A percentile compares a stretch with the other conserved stretches of the same genome.
phyloP scores from a whole-genome alignment of 768 basidiomycete species.

The Leccinum pellstonianum region DNA sequence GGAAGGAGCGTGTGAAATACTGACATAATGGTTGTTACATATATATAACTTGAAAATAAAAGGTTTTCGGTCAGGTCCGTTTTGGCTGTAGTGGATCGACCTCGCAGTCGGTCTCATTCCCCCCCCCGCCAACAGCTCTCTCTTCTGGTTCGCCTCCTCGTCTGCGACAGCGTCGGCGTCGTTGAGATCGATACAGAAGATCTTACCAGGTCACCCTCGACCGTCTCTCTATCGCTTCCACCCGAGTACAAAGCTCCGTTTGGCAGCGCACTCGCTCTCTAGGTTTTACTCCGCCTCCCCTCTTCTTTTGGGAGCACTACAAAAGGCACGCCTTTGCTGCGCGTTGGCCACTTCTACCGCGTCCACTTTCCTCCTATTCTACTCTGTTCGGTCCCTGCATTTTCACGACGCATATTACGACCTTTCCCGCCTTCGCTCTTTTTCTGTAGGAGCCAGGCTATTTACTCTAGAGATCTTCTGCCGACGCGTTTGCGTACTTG shows the following conservation, averaged over 20 bases:
- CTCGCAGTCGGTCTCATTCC: conserved; percentile 44
- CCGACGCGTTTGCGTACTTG: conserved; percentile 44
- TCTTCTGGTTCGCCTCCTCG: conserved; percentile 33
- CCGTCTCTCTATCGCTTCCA: conserved; percentile 6
- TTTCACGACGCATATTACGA: conserved; percentile 78
- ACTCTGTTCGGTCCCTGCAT: conserved; percentile 22
- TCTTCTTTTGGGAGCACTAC: conserved; percentile 34
- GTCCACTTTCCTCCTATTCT: conserved; percentile 31
- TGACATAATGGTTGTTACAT: conserved; percentile 24
- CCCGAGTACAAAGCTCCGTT: conserved; percentile 19
- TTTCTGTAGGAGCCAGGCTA: conserved; percentile 38
- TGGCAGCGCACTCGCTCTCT: conserved; percentile 12
- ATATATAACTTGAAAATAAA: conserved; percentile 30
- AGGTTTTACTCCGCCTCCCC: conserved; percentile 24
- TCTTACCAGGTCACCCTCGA: conserved; percentile 28
- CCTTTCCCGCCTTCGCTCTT: conserved; percentile 38
- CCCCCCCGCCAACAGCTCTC: conserved; percentile 29
- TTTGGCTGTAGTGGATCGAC: conserved; percentile 44
- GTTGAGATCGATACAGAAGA: conserved; percentile 38
- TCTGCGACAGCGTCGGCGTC: conserved; percentile 44
- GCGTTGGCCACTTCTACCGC: conserved; percentile 65
- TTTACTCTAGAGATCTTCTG: conserved; percentile 44
- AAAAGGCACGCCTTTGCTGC: conserved; percentile 95
- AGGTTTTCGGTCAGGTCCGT: conserved; percentile 24
- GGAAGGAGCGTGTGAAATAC: conserved; percentile 20